Evolutionary conservation across 1,139 yeast species (phyloP), one percentile per base, ranked within the genome.

Genomic region (Hyphopichia khmerensis): DNA sequence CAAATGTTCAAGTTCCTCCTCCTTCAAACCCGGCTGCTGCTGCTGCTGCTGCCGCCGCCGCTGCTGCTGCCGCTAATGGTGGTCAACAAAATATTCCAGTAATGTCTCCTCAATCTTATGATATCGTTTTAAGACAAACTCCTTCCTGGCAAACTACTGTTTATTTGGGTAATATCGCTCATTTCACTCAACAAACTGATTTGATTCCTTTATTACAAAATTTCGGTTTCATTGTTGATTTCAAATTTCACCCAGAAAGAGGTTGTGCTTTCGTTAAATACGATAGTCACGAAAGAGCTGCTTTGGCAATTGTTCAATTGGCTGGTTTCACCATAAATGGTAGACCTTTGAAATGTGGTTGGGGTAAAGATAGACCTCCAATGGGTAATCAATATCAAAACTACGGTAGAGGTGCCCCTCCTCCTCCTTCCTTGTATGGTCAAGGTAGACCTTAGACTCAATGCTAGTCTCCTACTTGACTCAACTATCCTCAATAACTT

Each of bases 131-230:
- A 48, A 77, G 87, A 64, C 90, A 86, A 63, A 74, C 93, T 4
- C 95, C 95, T 34, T 75, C 77, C 40, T 84, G 89, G 89, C 87
- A 87, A 62, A 82, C 93, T n/a, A 88, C 96, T 2, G 95, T 89
- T 16, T 89, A 89, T 60, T 70, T 89, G 48, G 96, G 97, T 33
- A 89, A 89, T 60, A 75, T 89, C 53, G 84, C 95, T 27, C 91
- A 84, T 51, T 83, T 73, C 60, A 82, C 89, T 19, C 80, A 83
- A 43, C 89, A 84, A 59, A 75, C 75, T 43, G 96, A 87, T 48
- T 69, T 89, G 56, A 71, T 85, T 43, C 90, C 93, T n/a, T 66
- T 88, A 45, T 67, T 88, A 51, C 91, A 83, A 59, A 83, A 78
- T 53, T 87, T 88, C 60, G 96, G 96, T 10, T 87, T 72, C 61